Evolutionary conservation across 768 basidiomycete genomes (phyloP), one percentile per base, ranked within the genome.

Genomic region (Sporobolomyces roseus): DNA sequence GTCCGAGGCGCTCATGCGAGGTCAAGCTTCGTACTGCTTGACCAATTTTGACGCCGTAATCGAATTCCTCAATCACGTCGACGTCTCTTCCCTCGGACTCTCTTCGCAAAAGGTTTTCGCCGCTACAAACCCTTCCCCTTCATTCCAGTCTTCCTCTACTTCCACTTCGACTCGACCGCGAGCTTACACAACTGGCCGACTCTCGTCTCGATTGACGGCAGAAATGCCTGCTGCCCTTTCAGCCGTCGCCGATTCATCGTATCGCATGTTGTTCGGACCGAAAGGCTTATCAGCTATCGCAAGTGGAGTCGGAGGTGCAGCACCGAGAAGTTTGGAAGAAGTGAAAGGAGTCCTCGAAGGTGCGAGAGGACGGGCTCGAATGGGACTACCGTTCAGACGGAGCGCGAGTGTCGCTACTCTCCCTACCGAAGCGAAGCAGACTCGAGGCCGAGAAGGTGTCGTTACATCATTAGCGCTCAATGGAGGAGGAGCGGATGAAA

Each of bases 11-110:
- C 78, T 79, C 54, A 67, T 80, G 49, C 86, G 41, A 82, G 93
- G 93, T 3, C 92, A 97, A 76, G 90, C 91, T 75, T 87, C 86
- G 54, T 99, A 93, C 75, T 97, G 93, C 66, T 83, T 94, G 46
- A 89, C 97, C 78, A 98, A 96, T 78, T 81, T 96, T 45, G 86
- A 93, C 82, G 94, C 94, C 16, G 93, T 94, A 8, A 90, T 90
- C 1, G 93, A 97, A 77, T 99, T 97, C 78, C 81, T 97, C 59
- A 92, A 94, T 80, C 90, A 93, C 76, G 91, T 97, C 41, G 92
- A 97, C 79, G 81, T 96, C 63, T 87, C 84, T 12, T 84, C 83
- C 1, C 80, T 89, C 25, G 87, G 84, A 0, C 79, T 73, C 79
- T 91, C 73, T 3, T 58, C 78, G 12, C 78, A 77, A 51, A 79